Evolutionary conservation across 2,329 filamentous ascomycete species (phyloP).

Genomic region (Colletotrichum tropicicola): DNA sequence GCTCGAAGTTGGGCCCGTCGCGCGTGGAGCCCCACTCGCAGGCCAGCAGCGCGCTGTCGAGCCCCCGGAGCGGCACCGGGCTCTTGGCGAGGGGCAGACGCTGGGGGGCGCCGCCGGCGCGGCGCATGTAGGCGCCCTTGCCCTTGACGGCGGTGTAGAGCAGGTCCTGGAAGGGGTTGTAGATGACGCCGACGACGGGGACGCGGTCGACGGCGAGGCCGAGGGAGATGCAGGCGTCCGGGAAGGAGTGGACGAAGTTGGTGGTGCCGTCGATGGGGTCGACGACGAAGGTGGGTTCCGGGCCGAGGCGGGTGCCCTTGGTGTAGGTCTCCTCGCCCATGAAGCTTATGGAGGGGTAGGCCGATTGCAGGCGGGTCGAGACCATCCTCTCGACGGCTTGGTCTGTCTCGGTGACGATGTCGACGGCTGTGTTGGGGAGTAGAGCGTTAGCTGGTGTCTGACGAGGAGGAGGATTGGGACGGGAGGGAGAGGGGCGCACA

Average conservation of each 20-base stretch:
- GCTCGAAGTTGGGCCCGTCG: conserved; percentile 73
- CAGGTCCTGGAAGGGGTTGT: conserved; percentile 78
- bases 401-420: conserved; percentile 75
- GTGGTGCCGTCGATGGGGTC: conserved; percentile 86
- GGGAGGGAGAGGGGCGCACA: conserved; percentile 51
- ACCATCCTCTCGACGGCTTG: conserved; percentile 72
- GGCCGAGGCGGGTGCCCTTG: conserved; percentile 69
- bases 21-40: conserved; percentile 80
- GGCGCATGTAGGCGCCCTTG: conserved; percentile 69
- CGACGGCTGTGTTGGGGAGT: conserved; percentile 58
- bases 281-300: conserved; percentile 79
- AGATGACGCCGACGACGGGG: conserved; percentile 78
- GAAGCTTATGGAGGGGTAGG: conserved; percentile 68
- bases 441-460: neutral
- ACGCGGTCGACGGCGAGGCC: conserved; percentile 71
- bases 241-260: conserved; percentile 83
- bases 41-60: conserved; percentile 72
- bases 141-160: conserved; percentile 77
- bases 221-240: conserved; percentile 79
- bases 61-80: conserved; percentile 64
- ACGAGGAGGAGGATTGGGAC: neutral
- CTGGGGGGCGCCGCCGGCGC: conserved; percentile 47
- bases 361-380: conserved; percentile 56
- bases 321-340: conserved; percentile 83
- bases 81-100: conserved; percentile 51